These are phyloP conservation scores for Entonaema liquescens DNA, from an alignment of 495 filamentous ascomycete species.

Conservation along the genomic window DNA sequence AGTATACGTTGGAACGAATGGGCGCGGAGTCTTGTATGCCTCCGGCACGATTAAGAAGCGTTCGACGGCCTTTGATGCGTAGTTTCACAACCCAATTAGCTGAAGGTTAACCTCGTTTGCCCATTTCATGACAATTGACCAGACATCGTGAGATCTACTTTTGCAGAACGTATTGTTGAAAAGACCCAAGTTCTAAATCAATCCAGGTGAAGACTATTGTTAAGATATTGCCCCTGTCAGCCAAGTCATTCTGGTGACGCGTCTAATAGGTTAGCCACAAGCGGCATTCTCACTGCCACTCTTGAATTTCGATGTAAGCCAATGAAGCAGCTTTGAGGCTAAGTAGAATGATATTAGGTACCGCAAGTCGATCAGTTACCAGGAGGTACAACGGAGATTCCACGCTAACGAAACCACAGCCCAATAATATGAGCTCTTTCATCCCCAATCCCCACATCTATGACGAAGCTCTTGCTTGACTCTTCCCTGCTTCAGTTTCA, in stretches of 20 bases:
- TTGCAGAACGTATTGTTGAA: too few species aligned
- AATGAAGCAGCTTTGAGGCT: too few species aligned
- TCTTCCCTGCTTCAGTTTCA: constrained; percentile 11
- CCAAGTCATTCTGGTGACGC: neutral
- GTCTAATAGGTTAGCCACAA: constrained; percentile 7
- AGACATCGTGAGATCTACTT: neutral
- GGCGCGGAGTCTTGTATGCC: constrained; percentile 64
- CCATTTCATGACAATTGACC: neutral
- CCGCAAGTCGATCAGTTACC: too few species aligned
- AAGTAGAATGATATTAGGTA: too few species aligned
- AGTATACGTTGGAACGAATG: constrained; percentile 68
- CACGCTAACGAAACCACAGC: neutral
- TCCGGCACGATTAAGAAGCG: constrained; percentile 35
- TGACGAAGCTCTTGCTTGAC: constrained; percentile 28
- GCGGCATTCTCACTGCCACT: too few species aligned
- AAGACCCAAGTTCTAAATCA: too few species aligned
- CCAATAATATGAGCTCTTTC: neutral
- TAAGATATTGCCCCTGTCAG: too few species aligned
- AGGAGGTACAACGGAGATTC: neutral
- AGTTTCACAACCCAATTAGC: too few species aligned
- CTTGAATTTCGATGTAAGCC: too few species aligned
- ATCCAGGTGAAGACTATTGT: too few species aligned
- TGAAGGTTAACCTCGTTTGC: neutral
- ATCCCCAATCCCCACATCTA: constrained; percentile 22
- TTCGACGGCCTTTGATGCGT: constrained; percentile 9